Evolutionary conservation across 2,329 filamentous ascomycete genomes (phyloP), one percentile per base, ranked within the genome.

Genomic region (Clonostachys solani): DNA sequence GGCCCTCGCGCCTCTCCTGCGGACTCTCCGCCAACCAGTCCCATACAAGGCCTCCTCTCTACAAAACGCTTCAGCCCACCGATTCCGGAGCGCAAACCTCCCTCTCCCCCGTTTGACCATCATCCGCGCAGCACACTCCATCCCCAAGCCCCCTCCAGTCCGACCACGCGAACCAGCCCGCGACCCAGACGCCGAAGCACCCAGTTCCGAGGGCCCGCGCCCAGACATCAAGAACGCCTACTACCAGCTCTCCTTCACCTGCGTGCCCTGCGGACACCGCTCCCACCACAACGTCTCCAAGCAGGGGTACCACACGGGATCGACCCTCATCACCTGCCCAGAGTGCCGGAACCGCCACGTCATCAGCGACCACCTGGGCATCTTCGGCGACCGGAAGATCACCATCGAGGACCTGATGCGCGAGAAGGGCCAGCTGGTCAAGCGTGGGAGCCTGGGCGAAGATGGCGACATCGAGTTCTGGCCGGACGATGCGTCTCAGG

Each of bases 391-490:
- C 55, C 76, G 75, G 43, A 74, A 77, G 47, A 65, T 87, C 49
- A 91, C 87, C 0, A 71, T 94, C 33, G 87, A 95, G 65, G 86
- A 92, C 51, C 67, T 97, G 44, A 80, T 94, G 71, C 73, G 76
- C 49, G 83, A 90, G 54, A 86, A 86, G 60, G 92, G 92, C 6
- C 78, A 83, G 53, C 68, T 88, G 2, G 78, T 92, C 50, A 88
- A 86, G 72, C 81, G 81, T 50, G 87, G 89, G 16, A 81, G 78
- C 29, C 61, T 92, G 33, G 82, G 86, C 45, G 80, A 83, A 54
- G 84, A 92, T 54, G 90, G 89, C n/a, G 88, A 96, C 62, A 71
- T 96, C 43, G 92, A 97, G 65, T 94, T 96, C 56, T 96, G 91
- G 86, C 86, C 88, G 33, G 89, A 95, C 54, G 82, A 84, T 15